These are phyloP conservation scores for Fusarium sp. DNA, from an alignment of 2,329 filamentous ascomycete species.

Conservation along the genomic window DNA sequence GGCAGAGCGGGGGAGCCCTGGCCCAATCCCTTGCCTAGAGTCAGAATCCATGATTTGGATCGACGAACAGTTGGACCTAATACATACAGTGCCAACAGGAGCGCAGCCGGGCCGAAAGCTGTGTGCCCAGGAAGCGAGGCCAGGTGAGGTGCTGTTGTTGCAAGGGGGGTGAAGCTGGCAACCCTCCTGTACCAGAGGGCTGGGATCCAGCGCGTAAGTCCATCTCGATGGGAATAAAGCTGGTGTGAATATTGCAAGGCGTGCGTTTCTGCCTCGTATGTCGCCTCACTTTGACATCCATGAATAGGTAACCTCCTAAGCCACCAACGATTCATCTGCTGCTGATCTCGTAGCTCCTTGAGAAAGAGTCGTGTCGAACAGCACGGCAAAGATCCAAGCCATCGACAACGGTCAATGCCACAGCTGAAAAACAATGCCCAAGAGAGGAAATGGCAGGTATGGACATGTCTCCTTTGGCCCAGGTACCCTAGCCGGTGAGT, in stretches of 20 bases:
- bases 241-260: background rate
- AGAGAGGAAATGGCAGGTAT: slow-evolving; percentile 13
- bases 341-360: background rate
- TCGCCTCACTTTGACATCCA: background rate
- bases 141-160: slow-evolving; percentile 10
- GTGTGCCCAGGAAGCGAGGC: slow-evolving; percentile 2
- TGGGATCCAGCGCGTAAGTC: slow-evolving; percentile 27
- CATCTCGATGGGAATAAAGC: background rate
- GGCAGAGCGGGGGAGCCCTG: slow-evolving; percentile 23
- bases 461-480: slow-evolving; percentile 4
- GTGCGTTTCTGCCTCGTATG: background rate
- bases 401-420: background rate
- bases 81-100: slow-evolving; percentile 16
- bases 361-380: background rate
- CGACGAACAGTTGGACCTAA: slow-evolving; percentile 21
- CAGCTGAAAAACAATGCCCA: background rate
- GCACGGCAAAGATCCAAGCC: background rate
- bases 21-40: slow-evolving; percentile 17
- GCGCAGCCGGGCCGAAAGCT: slow-evolving; percentile 4
- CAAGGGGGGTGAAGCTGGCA: slow-evolving; percentile 18
- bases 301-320: background rate
- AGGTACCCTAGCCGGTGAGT: slow-evolving; percentile 31
- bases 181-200: slow-evolving; percentile 31
- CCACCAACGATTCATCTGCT: background rate
- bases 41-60: slow-evolving; percentile 28